Base-by-base conservation (phyloP, 2,329 filamentous ascomycete genomes). In the Gnomoniopsis sp. region DNA sequence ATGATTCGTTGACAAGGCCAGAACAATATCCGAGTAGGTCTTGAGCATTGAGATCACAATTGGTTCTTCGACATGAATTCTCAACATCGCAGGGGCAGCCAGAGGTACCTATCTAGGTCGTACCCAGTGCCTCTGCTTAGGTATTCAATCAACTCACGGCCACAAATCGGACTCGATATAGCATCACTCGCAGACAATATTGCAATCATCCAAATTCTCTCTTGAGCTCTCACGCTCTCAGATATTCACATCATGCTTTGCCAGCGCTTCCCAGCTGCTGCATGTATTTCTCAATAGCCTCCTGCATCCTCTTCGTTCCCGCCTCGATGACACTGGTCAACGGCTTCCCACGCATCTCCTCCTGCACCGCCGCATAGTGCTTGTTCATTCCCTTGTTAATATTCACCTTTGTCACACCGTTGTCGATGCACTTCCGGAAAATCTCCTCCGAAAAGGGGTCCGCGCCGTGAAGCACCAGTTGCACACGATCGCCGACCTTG, bases 311-410 rank as follows among this genome's bases (percentile, higher is more conserved):
- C 33, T 72, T 64, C 0, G 77, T 79, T 12, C 76, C 76, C 2
- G 74, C 74, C 67, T 80, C 78, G 26, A 80, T 79, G 43, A 80
- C 75, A 48, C 68, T 73, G 21, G 78, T 79, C 62, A 80, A 66
- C 19, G 78, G 76, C 67, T 76, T 76, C 1, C 75, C 77, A 34
- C 66, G 64, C 75, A 77, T 78, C 69, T 77, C 74, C 58, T 74
- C 68, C 69, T 77, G 75, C 43, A 75, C 73, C 6, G 68, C 67
- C 3, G 74, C 74, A 59, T 78, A 79, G 64, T 79, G 75, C 58
- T 76, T 77, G 65, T 79, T 80, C 74, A 80, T 76, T 48, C 76
- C 77, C 69, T 79, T 78, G 69, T 81, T 81, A 69, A 81, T 78
- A 64, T 81, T 81, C 63, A 79, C 68, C 70, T 80, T 80, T 50